phyloP scores from a whole-genome alignment of 441 rosid genomes.

The Adansonia rubrostipa region DNA sequence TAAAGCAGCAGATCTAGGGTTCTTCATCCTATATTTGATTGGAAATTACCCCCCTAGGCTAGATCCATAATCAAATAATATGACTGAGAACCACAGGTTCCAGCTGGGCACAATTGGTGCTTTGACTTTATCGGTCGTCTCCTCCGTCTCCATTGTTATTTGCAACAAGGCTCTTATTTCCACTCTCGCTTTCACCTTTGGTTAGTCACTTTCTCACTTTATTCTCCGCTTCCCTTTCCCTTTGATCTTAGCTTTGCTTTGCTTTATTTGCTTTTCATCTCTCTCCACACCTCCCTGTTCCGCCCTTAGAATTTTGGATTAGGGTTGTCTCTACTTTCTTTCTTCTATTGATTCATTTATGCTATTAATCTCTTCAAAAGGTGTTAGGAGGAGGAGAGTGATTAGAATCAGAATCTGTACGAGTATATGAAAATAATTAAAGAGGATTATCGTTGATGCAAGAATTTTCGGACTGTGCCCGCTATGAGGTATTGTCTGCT shows the following conservation, averaged over 20 bases:
- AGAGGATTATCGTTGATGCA: no score
- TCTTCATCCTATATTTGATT: background rate
- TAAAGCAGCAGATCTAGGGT: constrained; percentile 25
- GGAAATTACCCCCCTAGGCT: no score
- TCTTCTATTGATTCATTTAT: no score
- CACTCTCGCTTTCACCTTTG: constrained; percentile 92
- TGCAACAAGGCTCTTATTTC: constrained; percentile 98
- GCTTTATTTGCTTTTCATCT: no score
- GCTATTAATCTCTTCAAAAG: background rate
- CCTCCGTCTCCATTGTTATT: constrained; percentile 97
- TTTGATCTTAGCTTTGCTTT: background rate
- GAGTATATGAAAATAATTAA: background rate
- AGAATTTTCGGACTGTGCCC: no score
- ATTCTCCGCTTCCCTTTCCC: background rate
- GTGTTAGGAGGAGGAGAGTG: background rate
- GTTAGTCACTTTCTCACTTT: constrained; percentile 37
- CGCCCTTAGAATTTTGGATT: no score
- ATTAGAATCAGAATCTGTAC: background rate
- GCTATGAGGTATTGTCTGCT: no score
- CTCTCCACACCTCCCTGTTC: no score
- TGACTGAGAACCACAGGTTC: constrained; percentile 86
- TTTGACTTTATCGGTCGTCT: constrained; percentile 88
- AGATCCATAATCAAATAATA: constrained; percentile 34
- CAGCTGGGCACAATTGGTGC: constrained; percentile 96
- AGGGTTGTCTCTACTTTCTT: no score